phyloP scores from a whole-genome alignment of 306 rosid species.

The Prunus mira region DNA sequence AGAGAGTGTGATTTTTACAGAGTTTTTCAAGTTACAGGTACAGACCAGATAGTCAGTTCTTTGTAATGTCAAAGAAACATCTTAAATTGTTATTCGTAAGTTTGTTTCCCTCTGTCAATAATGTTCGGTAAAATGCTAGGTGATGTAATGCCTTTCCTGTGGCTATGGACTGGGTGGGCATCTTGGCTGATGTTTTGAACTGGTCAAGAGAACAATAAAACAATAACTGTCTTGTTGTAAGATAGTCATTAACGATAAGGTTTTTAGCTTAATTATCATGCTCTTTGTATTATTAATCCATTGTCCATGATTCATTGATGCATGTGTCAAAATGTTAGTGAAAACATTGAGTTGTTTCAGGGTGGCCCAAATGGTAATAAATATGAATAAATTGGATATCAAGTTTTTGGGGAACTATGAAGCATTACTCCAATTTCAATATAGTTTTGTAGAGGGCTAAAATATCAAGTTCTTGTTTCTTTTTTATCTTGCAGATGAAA shows the following conservation, averaged over 20 bases:
- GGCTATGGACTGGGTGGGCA: neutral
- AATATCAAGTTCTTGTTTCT: neutral
- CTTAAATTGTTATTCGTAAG: neutral
- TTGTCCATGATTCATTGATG: neutral
- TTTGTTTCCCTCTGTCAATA: neutral
- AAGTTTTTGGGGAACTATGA: neutral
- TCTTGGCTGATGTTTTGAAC: neutral
- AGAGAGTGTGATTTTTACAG: neutral
- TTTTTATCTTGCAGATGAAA: constrained; percentile 49
- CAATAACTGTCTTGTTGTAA: neutral
- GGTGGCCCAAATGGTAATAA: neutral
- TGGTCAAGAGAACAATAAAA: neutral
- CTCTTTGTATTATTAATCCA: neutral
- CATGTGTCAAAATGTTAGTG: neutral
- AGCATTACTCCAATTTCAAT: neutral
- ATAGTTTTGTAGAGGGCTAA: neutral
- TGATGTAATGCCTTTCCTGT: neutral
- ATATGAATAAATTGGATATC: neutral
- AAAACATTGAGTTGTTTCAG: neutral
- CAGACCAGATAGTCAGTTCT: neutral
- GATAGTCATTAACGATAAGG: neutral
- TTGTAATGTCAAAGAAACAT: neutral
- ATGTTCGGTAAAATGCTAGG: neutral
- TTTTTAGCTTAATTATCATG: neutral
- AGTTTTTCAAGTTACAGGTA: neutral